Base-by-base conservation (phyloP, 1,139 yeast species). In the Chernovozyma aurita region DNA sequence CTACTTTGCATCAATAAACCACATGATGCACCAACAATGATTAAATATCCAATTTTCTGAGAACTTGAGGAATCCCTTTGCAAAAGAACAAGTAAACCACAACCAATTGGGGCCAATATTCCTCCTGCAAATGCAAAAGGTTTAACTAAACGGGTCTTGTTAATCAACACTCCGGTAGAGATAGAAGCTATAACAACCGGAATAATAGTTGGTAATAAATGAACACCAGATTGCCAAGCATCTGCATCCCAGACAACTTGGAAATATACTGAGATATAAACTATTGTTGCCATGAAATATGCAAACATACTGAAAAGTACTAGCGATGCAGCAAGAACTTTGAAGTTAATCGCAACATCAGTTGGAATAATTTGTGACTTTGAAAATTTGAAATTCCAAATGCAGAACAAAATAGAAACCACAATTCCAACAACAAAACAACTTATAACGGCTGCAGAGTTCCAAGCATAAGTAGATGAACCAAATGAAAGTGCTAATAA, bases 401-500 rank as follows among this genome's bases (percentile, higher is more conserved):
- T 32, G 8, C 47, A 38, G 37, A 57, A 61, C 1, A 33, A 37
- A 31, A 50, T 42, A 4, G 31, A 17, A 13, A 31, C 12, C 12
- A 37, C 13, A 9, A 38, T 37, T 5, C 47, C 47, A 24, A 45
- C 11, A 7, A 45, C 37, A 27, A 45, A 41, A 32, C 46, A 42
- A 16, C 27, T 18, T 22, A 45, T 45, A 13, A 42, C 45, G 7
- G 42, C 45, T 6, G 45, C 42, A 5, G 47, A 44, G 25, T 41
- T 24, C 47, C 47, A 44, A 3, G 36, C 30, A 34, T 30, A 39
- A 21, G 30, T 14, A 12, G 55, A 53, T 9, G 76, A 74, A 17
- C 82, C 84, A 43, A 76, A 70, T 1, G 79, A 69, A 37, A 78
- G 50, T 1, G 69, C 82, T 31, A 78, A 51, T 28, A 77, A 59